Evolutionary conservation across 768 basidiomycete genomes (phyloP).

Genomic region (Termitomyces sp.): DNA sequence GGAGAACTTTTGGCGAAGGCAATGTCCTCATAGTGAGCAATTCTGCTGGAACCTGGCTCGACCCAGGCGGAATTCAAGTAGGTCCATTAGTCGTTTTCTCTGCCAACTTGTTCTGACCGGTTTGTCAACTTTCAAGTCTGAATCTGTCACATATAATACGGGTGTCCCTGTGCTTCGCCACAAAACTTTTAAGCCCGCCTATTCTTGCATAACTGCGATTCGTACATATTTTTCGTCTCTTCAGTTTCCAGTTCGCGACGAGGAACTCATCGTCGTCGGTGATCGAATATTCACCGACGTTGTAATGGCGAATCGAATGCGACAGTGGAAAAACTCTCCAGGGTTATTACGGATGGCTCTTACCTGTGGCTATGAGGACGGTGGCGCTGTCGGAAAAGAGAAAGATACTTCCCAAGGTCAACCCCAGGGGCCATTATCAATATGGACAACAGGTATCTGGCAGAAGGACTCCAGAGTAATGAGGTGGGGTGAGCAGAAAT

Average conservation of each 20-base stretch:
- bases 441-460: slow-evolving; percentile 77
- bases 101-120: not conserved
- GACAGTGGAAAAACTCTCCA: slow-evolving; percentile 18
- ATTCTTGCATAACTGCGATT: slow-evolving; percentile 71
- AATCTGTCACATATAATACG: slow-evolving; percentile 78
- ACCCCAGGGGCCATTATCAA: slow-evolving; percentile 51
- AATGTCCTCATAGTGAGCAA: slow-evolving; percentile 93
- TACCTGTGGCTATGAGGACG: slow-evolving; percentile 26
- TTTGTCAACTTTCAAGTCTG: slow-evolving; percentile 53
- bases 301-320: slow-evolving; percentile 80
- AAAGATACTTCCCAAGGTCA: slow-evolving; percentile 16
- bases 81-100: slow-evolving; percentile 16
- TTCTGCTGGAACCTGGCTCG: slow-evolving; percentile 82
- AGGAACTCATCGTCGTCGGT: slow-evolving; percentile 80
- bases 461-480: slow-evolving; percentile 58
- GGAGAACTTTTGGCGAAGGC: slow-evolving; percentile 67
- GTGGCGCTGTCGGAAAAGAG: slow-evolving; percentile 26
- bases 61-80: slow-evolving; percentile 80
- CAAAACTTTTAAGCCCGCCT: slow-evolving; percentile 72
- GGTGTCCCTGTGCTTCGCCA: slow-evolving; percentile 84
- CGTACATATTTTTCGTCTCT: slow-evolving; percentile 72
- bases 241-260: slow-evolving; percentile 50
- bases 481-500: slow-evolving; percentile 55
- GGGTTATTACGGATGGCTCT: slow-evolving; percentile 13
- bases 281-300: slow-evolving; percentile 93